These are phyloP conservation scores for Trichomonas gallinae DNA, from an alignment of 208 protist species.

Conservation along the genomic window DNA sequence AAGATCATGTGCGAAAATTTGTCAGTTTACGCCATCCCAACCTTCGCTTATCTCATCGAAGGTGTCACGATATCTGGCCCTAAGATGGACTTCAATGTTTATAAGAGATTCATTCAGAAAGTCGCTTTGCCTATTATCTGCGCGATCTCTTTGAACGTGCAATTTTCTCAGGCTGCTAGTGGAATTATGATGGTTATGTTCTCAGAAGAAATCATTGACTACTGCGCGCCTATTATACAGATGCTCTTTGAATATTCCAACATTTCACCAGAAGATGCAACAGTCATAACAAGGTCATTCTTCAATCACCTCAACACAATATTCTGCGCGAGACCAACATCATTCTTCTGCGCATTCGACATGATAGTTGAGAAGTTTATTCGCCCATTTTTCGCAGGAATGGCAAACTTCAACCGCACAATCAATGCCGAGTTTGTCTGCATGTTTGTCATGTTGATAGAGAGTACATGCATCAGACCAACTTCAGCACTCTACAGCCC, in stretches of 20 bases:
- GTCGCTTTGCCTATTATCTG: neutral
- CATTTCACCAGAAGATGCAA: neutral
- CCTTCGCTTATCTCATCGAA: neutral
- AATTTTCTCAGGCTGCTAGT: neutral
- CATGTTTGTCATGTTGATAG: neutral
- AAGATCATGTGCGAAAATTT: neutral
- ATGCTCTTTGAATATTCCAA: neutral
- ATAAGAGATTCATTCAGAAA: neutral
- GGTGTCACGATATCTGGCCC: neutral
- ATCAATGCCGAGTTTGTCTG: neutral
- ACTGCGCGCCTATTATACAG: neutral
- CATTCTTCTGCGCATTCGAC: neutral
- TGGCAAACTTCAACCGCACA: neutral
- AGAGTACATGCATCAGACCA: neutral
- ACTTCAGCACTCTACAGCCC: neutral
- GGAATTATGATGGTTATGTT: neutral
- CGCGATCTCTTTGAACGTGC: neutral
- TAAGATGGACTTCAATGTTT: neutral
- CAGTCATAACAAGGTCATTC: neutral
- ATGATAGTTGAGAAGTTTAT: neutral
- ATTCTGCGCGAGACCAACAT: neutral
- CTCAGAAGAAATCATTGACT: neutral
- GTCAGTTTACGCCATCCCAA: neutral
- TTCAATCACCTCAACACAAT: neutral
- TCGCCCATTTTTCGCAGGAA: neutral